Evolutionary conservation across 495 filamentous ascomycete genomes (phyloP).

Genomic region (Lepraria neglecta): DNA sequence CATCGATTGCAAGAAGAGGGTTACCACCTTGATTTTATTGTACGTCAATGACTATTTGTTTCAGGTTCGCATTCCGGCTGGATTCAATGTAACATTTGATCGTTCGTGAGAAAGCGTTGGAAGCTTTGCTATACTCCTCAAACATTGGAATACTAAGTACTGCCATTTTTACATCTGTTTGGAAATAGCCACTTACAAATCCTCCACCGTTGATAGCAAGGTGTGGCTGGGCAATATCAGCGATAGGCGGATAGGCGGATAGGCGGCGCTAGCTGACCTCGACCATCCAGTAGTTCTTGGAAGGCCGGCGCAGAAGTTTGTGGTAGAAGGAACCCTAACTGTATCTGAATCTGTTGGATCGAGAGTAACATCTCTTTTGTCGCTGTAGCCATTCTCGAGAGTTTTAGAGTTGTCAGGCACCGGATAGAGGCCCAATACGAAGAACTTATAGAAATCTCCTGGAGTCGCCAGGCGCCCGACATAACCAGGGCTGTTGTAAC

Average conservation of each 20-base stretch:
- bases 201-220: slow-evolving; percentile 29
- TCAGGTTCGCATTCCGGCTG: slow-evolving; percentile 31
- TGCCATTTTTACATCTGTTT: slow-evolving; percentile 33
- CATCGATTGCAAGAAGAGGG: slow-evolving; percentile 37
- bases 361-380: no score
- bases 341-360: slow-evolving; percentile 8
- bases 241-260: slow-evolving; percentile 21
- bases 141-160: slow-evolving; percentile 49
- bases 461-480: slow-evolving; percentile 41
- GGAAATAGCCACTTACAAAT: slow-evolving; percentile 39
- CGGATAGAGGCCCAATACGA: slow-evolving; percentile 38
- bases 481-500: slow-evolving; percentile 33
- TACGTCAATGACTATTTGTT: slow-evolving; percentile 47
- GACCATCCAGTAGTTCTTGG: no score
- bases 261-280: no score
- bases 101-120: slow-evolving; percentile 32
- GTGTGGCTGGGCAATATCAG: slow-evolving; percentile 32
- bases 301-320: neutral
- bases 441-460: slow-evolving; percentile 47
- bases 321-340: neutral
- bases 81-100: slow-evolving; percentile 38
- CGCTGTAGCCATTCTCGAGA: no score
- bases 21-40: slow-evolving; percentile 44
- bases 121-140: slow-evolving; percentile 27
- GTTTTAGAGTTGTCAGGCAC: slow-evolving; percentile 25